These are phyloP conservation scores for Quercus aquifolioides DNA, from an alignment of 306 rosid species.

Conservation along the genomic window DNA sequence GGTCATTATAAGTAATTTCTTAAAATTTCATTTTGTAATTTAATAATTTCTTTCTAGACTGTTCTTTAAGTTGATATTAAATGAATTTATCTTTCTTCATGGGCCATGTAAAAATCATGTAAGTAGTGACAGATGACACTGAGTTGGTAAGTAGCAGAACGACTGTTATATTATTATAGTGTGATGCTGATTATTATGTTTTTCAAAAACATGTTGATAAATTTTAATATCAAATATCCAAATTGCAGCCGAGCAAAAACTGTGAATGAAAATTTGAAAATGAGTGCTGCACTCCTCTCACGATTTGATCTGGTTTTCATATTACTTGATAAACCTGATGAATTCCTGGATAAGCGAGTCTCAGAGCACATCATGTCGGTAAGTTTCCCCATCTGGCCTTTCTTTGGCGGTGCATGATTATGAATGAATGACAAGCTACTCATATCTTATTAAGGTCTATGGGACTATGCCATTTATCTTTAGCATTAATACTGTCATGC, in stretches of 20 bases:
- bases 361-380: slow-evolving; percentile 98
- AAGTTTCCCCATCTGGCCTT: slow-evolving; percentile 39
- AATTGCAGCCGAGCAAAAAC: slow-evolving; percentile 93
- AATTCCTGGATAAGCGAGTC: slow-evolving; percentile 83
- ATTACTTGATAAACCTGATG: slow-evolving; percentile 95
- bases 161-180: neutral
- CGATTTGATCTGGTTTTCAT: slow-evolving; percentile 93
- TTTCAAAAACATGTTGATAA: slow-evolving; percentile 15
- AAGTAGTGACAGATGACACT: neutral
- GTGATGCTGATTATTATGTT: slow-evolving; percentile 16
- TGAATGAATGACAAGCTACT: neutral
- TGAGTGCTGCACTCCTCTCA: slow-evolving; percentile 84
- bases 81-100: slow-evolving; percentile 4
- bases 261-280: slow-evolving; percentile 94
- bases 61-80: slow-evolving; percentile 3
- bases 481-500: neutral
- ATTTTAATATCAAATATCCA: slow-evolving; percentile 14
- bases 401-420: slow-evolving; percentile 3
- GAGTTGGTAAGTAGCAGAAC: neutral
- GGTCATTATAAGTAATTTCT: slow-evolving; percentile 85
- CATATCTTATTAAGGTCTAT: slow-evolving; percentile 25
- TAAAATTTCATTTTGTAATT: slow-evolving; percentile 9
- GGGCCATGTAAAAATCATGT: neutral
- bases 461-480: slow-evolving; percentile 9
- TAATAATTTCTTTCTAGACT: slow-evolving; percentile 10